Conservation (phyloP, 2,329 filamentous ascomycete species). For the Curvularia sp. region DNA sequence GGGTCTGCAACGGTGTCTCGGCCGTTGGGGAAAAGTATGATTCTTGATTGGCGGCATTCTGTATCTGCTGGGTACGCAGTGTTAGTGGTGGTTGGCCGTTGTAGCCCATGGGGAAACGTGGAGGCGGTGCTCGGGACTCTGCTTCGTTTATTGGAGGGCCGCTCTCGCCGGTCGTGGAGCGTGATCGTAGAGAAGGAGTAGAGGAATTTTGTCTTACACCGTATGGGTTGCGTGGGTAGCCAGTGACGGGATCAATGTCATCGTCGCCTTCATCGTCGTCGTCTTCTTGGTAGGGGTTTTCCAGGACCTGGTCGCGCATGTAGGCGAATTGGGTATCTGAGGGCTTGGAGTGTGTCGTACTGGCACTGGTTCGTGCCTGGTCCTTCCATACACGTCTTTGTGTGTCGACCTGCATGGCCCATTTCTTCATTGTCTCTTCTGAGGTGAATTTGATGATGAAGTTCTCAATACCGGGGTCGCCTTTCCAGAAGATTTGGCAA, state of each 20-base stretch:
- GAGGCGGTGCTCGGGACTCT: constrained; percentile 65
- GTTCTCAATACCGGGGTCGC: constrained; percentile 92
- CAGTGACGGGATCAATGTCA: constrained; percentile 50
- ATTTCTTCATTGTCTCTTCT: constrained; percentile 92
- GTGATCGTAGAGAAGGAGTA: constrained; percentile 74
- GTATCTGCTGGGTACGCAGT: constrained; percentile 70
- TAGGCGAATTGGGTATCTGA: constrained; percentile 80
- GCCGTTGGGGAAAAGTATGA: constrained; percentile 92
- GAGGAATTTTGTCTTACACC: constrained; percentile 72
- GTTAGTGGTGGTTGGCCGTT: constrained; percentile 65
- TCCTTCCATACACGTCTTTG: constrained; percentile 68
- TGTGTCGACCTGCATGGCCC: constrained; percentile 78
- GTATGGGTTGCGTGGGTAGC: constrained; percentile 56
- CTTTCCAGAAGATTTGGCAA: constrained; percentile 98
- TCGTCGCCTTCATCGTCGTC: constrained; percentile 64
- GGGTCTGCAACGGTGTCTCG: constrained; percentile 83
- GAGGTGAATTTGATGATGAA: constrained; percentile 94
- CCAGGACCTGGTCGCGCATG: constrained; percentile 73
- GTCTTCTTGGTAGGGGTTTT: constrained; percentile 81
- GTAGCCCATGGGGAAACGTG: constrained; percentile 72
- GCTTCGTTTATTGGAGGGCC: constrained; percentile 57
- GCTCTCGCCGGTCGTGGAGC: constrained; percentile 78
- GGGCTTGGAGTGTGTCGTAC: constrained; percentile 58
- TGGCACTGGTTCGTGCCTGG: constrained; percentile 59
- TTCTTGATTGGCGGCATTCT: constrained; percentile 72